phyloP scores from a whole-genome alignment of 768 basidiomycete species.

The Termitomyces sp. region DNA sequence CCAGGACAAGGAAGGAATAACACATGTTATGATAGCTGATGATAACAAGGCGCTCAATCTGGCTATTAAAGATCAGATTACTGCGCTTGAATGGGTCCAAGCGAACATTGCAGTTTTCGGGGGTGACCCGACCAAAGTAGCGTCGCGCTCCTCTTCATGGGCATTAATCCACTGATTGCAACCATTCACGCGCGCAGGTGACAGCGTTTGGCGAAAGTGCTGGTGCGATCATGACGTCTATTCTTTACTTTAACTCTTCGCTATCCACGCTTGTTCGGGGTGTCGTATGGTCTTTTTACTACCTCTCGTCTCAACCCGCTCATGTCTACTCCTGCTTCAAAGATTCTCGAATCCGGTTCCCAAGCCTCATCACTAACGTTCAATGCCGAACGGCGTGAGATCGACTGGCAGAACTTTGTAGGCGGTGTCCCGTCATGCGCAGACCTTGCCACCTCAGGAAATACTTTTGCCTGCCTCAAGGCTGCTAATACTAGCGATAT shows the following conservation, averaged over 20 bases:
- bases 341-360: conserved; percentile 43
- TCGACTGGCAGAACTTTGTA: conserved; percentile 24
- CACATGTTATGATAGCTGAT: conserved; percentile 18
- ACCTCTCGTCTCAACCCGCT: not conserved
- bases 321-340: not conserved
- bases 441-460: conserved; percentile 19
- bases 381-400: conserved; percentile 22
- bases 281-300: conserved; percentile 19
- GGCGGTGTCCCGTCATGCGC: conserved; percentile 23
- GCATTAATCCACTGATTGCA: not conserved
- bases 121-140: conserved; percentile 43
- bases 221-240: not conserved
- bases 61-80: conserved; percentile 33
- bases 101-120: conserved; percentile 50
- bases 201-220: conserved; percentile 18
- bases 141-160: too few species aligned
- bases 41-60: conserved; percentile 30
- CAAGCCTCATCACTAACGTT: conserved; percentile 26
- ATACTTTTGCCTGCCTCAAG: conserved; percentile 27
- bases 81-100: conserved; percentile 46
- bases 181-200: conserved; percentile 47
- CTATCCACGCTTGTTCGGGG: conserved; percentile 17
- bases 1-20: conserved; percentile 1
- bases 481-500: conserved; percentile 24
- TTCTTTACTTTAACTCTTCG: not conserved